Evolutionary conservation across 2,329 filamentous ascomycete species (phyloP), one percentile per base, ranked within the genome.

Genomic region (Ophiostoma himal-ulmi): DNA sequence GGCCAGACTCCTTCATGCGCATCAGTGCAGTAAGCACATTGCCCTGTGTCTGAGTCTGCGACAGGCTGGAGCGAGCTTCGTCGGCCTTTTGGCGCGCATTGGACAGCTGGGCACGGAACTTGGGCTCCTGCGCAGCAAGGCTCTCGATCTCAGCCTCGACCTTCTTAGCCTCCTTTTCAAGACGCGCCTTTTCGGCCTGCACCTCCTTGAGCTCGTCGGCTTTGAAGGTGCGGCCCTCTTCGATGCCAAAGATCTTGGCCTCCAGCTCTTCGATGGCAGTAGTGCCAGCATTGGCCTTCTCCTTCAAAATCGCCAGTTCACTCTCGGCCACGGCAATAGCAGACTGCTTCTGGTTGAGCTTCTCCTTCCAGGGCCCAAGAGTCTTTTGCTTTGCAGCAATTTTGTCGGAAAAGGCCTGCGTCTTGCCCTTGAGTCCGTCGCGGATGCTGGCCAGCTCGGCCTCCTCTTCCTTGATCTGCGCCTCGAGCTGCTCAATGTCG

Each of bases 321-420:
- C 93, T 97, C 78, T 97, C 92, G 1, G 95, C 93, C 13, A 99
- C 94, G 4, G 94, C 94, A 74, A 97, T 96, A 3, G 91, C 89
- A 0, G 94, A 97, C 77, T 95, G 91, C 79, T 97, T 98, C 77
- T 97, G 91, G 79, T 95, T 97, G 81, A 99, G 94, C 81, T 95
- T 98, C 74, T 93, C 93, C 75, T 91, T 94, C 95, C 95, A 99
- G 0, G 95, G 95, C 80, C 98, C 94, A 13, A 99, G 84, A 0
- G 92, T 90, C 80, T 96, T 97, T 77, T 99, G 95, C 81, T 97
- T 97, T 5, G 85, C 85, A 0, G 93, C 89, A 75, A 99, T 98
- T 77, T 97, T 86, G 75, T 99, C 93, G 0, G 94, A 98, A 73
- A 97, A 91, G 7, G 88, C 91, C 78, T 98, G 94, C 0, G 95